Evolutionary conservation across 306 rosid genomes (phyloP), one percentile per base, ranked within the genome.

Genomic region (Fragaria nilgerrensis): DNA sequence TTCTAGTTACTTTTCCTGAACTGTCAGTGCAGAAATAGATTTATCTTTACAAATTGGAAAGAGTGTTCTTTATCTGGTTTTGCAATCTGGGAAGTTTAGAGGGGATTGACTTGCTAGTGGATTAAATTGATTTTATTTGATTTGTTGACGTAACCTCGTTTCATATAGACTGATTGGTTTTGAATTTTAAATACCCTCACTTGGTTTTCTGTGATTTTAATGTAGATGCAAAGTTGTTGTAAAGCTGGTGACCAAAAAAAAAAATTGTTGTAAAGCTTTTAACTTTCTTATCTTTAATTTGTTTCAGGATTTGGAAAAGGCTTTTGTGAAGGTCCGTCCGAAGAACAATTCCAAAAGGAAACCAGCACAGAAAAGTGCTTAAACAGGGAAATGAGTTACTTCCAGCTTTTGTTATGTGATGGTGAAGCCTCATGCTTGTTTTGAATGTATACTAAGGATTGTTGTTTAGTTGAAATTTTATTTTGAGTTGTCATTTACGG

Each of bases 271-370:
- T 11, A 76, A 39, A 69, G n/a, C 49, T 75, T 16, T 78, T 27
- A 74, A 70, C 34, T 68, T 37, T 55, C 66, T 14, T 22, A 7
- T 71, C 71, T 81, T 70, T 50, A n/a, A 9, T 76, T 77, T 77
- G 76, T 78, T 58, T 71, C 75, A 94, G 97, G 97, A 89, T 84
- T 79, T 94, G 92, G 91, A 82, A 55, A 90, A 84, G 25, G 93
- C 89, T 78, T 72, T 90, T 79, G 93, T 94, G 89, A 94, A 94
- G 94, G 79, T 94, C 78, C 97, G 96, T 22, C 88, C 83, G 72
- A 89, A 79, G 88, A 94, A 92, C 83, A 92, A 94, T 81, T 94
- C 96, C 6, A 94, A 92, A 89, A 58, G 20, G 29, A 93, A 89
- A 89, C 89, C 83, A 19, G 86, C 87, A 8, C 88, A 75, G 77